Evolutionary conservation across 192 early-diverging fungal genomes (phyloP), one percentile per base, ranked within the genome.

Genomic region (Backusella psychrophila): DNA sequence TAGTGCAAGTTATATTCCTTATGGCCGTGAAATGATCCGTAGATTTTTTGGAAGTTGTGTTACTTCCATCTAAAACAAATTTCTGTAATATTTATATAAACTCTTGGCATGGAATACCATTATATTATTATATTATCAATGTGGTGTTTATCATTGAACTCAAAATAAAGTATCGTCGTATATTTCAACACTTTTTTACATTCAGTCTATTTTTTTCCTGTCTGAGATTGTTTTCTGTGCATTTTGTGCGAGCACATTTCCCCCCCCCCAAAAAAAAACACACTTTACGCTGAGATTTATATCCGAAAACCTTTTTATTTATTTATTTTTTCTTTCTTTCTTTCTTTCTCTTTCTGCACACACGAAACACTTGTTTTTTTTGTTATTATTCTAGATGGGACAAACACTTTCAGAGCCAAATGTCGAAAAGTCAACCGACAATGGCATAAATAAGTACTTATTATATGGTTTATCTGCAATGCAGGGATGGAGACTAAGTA

Each of bases 401-500:
- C 97, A 98, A 86, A 97, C 95, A 75, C 92, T 98, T 66, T 96
- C 94, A 44, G 95, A 97, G 81, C 97, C 97, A 49, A 89, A 97
- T 70, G 88, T 88, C 34, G 94, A 97, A 38, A 99, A 97, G 86
- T 93, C 96, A 75, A 91, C 94, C 33, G 86, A 91, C 26, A 36
- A 71, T 8, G 95, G 90, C 29, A 79, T 84, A 36, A 95, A 96
- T 82, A 86, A 94, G 59, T 89, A 94, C 69, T 87, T 94, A 74
- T 82, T 90, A 44, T 99, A 92, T 82, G 96, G 93, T 44, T 93
- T 95, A 46, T 95, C 93, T 56, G 89, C 89, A 68, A 99, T 99
- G 97, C 97, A 99, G 87, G 97, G 97, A 74, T 99, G 97, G 97
- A 89, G 97, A 86, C 88, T 94, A 63, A 94, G 91, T 91, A 90